Conservation (phyloP, 2,329 filamentous ascomycete species). For the Diaporthe australafricana region DNA sequence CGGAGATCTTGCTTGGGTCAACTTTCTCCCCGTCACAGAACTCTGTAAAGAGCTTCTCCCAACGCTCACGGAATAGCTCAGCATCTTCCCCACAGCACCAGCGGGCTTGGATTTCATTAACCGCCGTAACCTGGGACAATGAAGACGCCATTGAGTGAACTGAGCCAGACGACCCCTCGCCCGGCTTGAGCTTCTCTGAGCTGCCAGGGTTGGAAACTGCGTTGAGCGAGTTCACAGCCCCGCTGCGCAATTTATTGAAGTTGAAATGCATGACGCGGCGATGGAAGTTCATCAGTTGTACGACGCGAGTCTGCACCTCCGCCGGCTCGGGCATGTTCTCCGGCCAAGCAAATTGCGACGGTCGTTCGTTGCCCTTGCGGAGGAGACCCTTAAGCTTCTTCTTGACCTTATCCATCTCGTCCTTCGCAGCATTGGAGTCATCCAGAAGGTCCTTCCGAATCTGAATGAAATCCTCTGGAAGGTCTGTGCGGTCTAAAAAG, state of each 20-base stretch:
- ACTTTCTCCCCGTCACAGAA: slow-evolving; percentile 98
- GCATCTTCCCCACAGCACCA: slow-evolving; percentile 98
- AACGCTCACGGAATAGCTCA: slow-evolving; percentile 93
- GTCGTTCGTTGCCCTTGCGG: slow-evolving; percentile 91
- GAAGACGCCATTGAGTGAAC: slow-evolving; percentile 51
- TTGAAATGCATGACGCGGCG: slow-evolving; percentile 95
- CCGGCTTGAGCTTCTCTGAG: slow-evolving; percentile 55
- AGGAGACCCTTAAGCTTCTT: slow-evolving; percentile 97
- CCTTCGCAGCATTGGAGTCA: slow-evolving; percentile 97
- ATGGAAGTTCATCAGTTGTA: slow-evolving; percentile 98
- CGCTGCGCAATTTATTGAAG: slow-evolving; percentile 81
- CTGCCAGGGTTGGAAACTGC: slow-evolving; percentile 64
- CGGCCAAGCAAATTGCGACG: slow-evolving; percentile 98
- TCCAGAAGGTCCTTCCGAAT: slow-evolving; percentile 95
- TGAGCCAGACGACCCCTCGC: slow-evolving; percentile 55
- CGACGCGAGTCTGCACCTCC: slow-evolving; percentile 89
- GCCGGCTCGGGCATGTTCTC: slow-evolving; percentile 94
- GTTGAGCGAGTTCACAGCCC: slow-evolving; percentile 72
- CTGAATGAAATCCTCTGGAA: slow-evolving; percentile 86
- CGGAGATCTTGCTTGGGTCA: slow-evolving; percentile 97
- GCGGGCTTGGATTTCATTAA: slow-evolving; percentile 82
- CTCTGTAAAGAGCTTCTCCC: slow-evolving; percentile 98
- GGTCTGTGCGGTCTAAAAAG: slow-evolving; percentile 88
- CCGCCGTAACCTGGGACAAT: slow-evolving; percentile 70
- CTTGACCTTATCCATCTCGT: slow-evolving; percentile 99